Percentiles rank a stretch among this genome's conserved stretches.
phyloP scores from a whole-genome alignment of 371 early-diverging fungal genomes.

The Coemansia sp. region DNA sequence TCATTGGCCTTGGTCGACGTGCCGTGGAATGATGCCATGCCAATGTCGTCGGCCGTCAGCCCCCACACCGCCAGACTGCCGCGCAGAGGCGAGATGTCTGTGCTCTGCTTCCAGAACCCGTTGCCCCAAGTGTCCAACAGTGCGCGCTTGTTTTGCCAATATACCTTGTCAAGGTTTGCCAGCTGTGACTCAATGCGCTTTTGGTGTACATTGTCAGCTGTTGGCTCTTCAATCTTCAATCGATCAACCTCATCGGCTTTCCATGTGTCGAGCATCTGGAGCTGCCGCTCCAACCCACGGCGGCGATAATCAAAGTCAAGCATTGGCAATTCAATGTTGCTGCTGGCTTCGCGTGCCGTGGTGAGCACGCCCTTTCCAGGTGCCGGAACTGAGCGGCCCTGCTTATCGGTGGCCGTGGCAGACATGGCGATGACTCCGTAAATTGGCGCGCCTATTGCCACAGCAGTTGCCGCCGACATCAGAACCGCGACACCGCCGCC shows the following conservation, averaged over 20 bases:
- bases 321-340: constrained; percentile 62
- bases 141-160: constrained; percentile 75
- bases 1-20: constrained; percentile 96
- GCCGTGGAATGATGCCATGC: constrained; percentile 95
- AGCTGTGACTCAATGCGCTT: too few species aligned
- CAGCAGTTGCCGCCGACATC: constrained; percentile 89
- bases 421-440: constrained; percentile 90
- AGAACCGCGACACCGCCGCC: constrained; percentile 90
- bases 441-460: constrained; percentile 93
- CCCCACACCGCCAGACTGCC: constrained; percentile 90
- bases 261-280: constrained; percentile 81
- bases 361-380: constrained; percentile 94
- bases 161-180: constrained; percentile 71
- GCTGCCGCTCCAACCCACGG: constrained; percentile 73
- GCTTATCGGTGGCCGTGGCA: constrained; percentile 95
- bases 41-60: constrained; percentile 89
- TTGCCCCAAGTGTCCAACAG: constrained; percentile 78
- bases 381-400: constrained; percentile 93
- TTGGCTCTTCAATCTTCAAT: not conserved
- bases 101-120: constrained; percentile 81
- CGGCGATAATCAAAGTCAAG: constrained; percentile 86
- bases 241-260: constrained; percentile 62
- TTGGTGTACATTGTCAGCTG: not conserved
- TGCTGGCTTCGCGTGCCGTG: constrained; percentile 48
- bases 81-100: constrained; percentile 81